Base-by-base conservation (phyloP, 371 early-diverging fungal species). In the Mortierella sp. region DNA sequence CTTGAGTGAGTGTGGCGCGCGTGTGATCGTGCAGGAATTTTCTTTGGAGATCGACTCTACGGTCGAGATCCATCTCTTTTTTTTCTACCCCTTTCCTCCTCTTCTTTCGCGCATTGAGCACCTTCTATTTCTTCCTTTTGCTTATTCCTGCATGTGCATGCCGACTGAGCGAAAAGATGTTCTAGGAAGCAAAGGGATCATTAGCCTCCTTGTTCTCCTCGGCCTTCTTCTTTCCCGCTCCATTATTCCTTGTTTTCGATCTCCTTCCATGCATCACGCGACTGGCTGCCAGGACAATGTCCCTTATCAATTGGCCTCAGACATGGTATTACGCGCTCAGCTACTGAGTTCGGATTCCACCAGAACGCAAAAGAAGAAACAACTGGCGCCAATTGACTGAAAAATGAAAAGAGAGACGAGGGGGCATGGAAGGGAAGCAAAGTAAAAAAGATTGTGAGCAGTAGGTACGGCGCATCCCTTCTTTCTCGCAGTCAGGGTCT, bases 261-360 rank as follows among this genome's bases (percentile, higher is more conserved):
- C 51, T 71, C 50, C 37, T 74, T 44, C 28, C 69, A 75, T 71
- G 34, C 48, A 69, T 37, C 40, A 40, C 55, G 71, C 55, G 69
- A 59, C 40, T 16, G 28, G 34, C 37, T 26, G 24, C 37, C 40
- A 37, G 26, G 16, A 64, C 2, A 3, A 69, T 73, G 24, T 71
- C n/a, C 37, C 72, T 73, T n/a, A 40, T 53, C 73, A 70, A 70
- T 46, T 46, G 70, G 46, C 70, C 46, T 43, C 28, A 16, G 71
- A 46, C 50, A 71, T 71, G 14, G 46, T 21, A 44, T n/a, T 31
- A 26, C 43, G 46, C 31, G 44, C 48, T 46, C 71, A 48, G 40
- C 28, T 71, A 71, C 71, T 31, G 31, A 44, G 71, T 31, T 44
- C 34, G 3, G 71, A 71, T 71, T 48, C 46, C 26, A 31, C 46